Conservation (phyloP, 345 rosid genomes). For the Viola odorata region DNA sequence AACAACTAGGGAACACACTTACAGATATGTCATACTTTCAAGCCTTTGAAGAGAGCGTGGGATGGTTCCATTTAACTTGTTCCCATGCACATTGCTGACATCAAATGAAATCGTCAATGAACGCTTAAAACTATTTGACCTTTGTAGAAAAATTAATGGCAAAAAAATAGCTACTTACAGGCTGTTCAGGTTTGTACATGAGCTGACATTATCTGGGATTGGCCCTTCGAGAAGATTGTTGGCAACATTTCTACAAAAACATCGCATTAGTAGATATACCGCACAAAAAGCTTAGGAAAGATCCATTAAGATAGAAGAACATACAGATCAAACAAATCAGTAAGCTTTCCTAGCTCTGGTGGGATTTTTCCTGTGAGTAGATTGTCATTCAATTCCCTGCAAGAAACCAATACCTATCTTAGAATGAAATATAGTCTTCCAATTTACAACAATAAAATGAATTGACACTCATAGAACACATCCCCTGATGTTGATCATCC, state of each 20-base stretch:
- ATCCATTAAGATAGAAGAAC: constrained; percentile 16
- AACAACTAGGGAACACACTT: constrained; percentile 28
- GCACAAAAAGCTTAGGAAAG: neutral
- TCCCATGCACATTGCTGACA: constrained; percentile 76
- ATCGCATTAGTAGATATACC: constrained; percentile 1
- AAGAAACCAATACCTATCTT: neutral
- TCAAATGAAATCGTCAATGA: constrained; percentile 14
- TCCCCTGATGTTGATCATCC: too few relatives aligned
- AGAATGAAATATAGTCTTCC: neutral
- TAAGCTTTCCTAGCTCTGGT: constrained; percentile 91
- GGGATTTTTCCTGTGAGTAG: constrained; percentile 67
- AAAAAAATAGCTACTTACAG: constrained; percentile 43
- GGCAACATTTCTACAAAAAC: constrained; percentile 65
- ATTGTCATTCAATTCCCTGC: constrained; percentile 91
- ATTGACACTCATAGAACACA: neutral
- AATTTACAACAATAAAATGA: neutral
- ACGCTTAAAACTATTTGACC: neutral
- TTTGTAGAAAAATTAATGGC: neutral
- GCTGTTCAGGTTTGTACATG: constrained; percentile 84
- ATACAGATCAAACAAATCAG: constrained; percentile 92
- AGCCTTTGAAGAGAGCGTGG: constrained; percentile 75
- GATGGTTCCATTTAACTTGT: constrained; percentile 68
- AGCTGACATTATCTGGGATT: constrained; percentile 79
- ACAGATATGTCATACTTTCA: constrained; percentile 91
- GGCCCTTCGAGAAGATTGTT: constrained; percentile 78